phyloP scores from a whole-genome alignment of 768 basidiomycete species.

The Tylopilus plumbeoviolaceoides region DNA sequence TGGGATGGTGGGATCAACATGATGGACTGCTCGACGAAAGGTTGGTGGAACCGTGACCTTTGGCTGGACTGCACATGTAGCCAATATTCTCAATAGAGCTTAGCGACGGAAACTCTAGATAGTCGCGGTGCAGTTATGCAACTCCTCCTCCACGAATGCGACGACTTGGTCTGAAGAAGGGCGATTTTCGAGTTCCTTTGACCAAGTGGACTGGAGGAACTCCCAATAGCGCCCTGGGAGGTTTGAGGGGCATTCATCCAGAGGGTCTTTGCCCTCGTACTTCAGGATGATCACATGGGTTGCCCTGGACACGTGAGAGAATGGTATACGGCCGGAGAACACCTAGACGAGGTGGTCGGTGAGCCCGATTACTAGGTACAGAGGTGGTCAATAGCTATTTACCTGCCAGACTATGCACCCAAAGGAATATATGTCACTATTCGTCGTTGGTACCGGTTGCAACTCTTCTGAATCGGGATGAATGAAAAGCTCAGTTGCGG shows the following conservation, averaged over 20 bases:
- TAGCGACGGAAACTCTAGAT: too few species aligned
- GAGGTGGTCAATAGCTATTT: neutral
- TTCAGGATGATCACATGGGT: conserved; percentile 16
- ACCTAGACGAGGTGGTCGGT: conserved; percentile 1
- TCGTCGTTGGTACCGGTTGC: conserved; percentile 2
- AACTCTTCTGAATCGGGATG: conserved; percentile 6
- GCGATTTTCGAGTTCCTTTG: conserved; percentile 3
- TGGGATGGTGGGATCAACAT: too few species aligned
- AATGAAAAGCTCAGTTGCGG: conserved; percentile 9
- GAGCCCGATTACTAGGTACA: neutral
- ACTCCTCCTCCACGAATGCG: conserved; percentile 2
- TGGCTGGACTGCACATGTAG: too few species aligned
- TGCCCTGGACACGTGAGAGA: conserved; percentile 2
- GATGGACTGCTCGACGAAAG: too few species aligned
- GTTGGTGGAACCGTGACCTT: too few species aligned
- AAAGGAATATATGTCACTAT: conserved; percentile 10
- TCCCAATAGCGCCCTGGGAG: conserved; percentile 3
- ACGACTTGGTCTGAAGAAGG: conserved; percentile 9
- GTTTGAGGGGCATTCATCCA: conserved; percentile 9
- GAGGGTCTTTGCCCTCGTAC: conserved; percentile 12
- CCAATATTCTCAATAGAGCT: too few species aligned
- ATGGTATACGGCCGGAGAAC: conserved; percentile 10
- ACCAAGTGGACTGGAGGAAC: conserved; percentile 13
- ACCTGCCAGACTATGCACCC: conserved; percentile 14
- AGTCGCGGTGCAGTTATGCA: neutral